Percentiles rank a stretch among this genome's conserved stretches.
Conservation (phyloP, 1,284 basidiomycete species). For the Bjerkandera adusta region DNA sequence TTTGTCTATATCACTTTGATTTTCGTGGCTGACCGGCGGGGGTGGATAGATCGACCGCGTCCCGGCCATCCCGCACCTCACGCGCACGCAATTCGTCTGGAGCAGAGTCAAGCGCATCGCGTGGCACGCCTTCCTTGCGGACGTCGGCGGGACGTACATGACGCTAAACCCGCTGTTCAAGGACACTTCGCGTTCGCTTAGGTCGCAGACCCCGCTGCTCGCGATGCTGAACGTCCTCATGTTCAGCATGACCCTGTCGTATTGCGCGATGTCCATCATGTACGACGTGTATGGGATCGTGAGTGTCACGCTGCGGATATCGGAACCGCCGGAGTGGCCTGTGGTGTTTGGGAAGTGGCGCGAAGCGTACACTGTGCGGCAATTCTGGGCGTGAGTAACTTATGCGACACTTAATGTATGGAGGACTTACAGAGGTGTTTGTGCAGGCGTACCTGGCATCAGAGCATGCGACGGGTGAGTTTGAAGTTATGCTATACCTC, state of each 20-base stretch:
- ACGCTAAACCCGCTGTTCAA: constrained; percentile 4
- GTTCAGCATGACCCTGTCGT: not conserved
- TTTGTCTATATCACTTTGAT: too few species aligned
- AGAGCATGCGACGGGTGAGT: constrained; percentile 26
- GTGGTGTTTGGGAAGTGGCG: constrained; percentile 31
- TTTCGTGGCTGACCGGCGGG: too few species aligned
- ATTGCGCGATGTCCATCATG: not conserved
- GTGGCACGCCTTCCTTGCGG: constrained; percentile 4
- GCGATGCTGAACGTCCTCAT: not conserved
- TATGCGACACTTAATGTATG: not conserved
- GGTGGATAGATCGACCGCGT: too few species aligned
- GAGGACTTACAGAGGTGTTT: not conserved
- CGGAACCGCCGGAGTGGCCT: constrained; percentile 32
- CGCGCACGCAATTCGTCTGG: not conserved
- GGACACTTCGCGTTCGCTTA: not conserved
- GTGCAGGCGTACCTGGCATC: constrained; percentile 32
- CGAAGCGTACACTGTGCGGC: constrained; percentile 34
- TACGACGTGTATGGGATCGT: not conserved
- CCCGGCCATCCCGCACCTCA: too few species aligned
- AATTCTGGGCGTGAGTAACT: constrained; percentile 34
- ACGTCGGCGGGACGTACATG: constrained; percentile 3
- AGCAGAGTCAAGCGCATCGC: not conserved
- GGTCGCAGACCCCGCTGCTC: not conserved
- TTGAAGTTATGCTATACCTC: not conserved
- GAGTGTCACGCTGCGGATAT: not conserved